Evolutionary conservation across 495 filamentous ascomycete genomes (phyloP), one percentile per base, ranked within the genome.

Genomic region (Stereocaulon alpinum): DNA sequence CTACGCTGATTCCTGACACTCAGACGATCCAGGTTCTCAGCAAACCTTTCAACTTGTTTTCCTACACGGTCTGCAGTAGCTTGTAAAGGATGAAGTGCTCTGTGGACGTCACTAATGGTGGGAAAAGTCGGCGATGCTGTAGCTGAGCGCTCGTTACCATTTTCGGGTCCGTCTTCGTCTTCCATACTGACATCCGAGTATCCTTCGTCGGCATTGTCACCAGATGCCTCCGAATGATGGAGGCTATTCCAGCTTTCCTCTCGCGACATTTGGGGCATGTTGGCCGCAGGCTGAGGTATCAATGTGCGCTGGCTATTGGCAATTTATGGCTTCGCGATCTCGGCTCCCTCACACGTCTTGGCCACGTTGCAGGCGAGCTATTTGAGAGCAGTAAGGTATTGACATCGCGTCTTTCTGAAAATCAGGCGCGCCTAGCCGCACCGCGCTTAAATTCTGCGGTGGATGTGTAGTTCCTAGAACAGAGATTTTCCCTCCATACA

Each of bases 11-110:
- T 59, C 24, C 48, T 47, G 1, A 22, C 56, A 18, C 58, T 78
- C 44, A 84, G 82, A 44, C 74, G 73, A 64, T 86, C 83, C n/a
- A 87, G 71, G 61, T 75, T 75, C 59, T 83, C 76, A n/a, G 84
- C 84, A 61, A 86, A 87, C 22, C 74, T 75, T 64, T 86, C 80
- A 52, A 86, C 80, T 64, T 87, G 82, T 55, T 76, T 77, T 54
- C 79, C 80, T 42, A 84, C 78, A 6, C 80, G 77, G 59, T 83
- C 81, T 53, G 79, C 81, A 20, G 80, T 77, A n/a, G 72, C 72
- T 63, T 76, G 79, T 60, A 84, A 73, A 49, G 80, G 79, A 48
- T 78, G 76, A 40, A 84, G 67, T 18, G 73, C 76, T 70, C 78
- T 68, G 45, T 77, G 74, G 24, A 76, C 72, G 56, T 77, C 74